Base-by-base conservation (phyloP, 371 early-diverging fungal species). In the Mortierella sp. region DNA sequence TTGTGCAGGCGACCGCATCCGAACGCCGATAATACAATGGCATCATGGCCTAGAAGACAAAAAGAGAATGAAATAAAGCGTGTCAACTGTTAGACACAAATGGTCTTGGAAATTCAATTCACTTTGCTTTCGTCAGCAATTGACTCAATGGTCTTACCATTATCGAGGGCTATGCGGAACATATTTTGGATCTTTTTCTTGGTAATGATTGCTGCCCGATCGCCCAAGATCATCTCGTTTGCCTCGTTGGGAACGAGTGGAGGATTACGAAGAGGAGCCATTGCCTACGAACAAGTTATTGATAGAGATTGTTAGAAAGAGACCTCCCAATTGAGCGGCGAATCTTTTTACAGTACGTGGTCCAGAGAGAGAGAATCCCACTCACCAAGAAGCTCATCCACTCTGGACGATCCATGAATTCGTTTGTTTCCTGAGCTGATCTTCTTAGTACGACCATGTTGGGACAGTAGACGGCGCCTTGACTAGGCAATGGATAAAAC, bases 1-100 rank as follows among this genome's bases (percentile, higher is more conserved):
- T 87, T 87, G 50, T 73, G 71, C 29, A 82, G 65, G 16, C 86
- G 85, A 10, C 87, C 87, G 39, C 87, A 87, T n/a, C 87, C 87
- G 41, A 87, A 87, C 29, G 87, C 87, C 13, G 85, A 85, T 13
- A 87, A 52, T 1, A 87, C 87, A 64, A 87, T 87, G 0, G 85
- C 76, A 50, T 87, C 86, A 34, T 87, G 86, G 5, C 85, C 87
- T 87, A 65, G 44, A 63, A 14, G 48, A 37, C 34, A 64, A 19
- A 26, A 26, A 61, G 9, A 37, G 10, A 48, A 76, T 8, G n/a
- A n/a, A n/a, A n/a, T n/a, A n/a, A n/a, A n/a, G n/a, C n/a, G 43
- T 34, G 37, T 37, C 14, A 68, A 22, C n/a, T n/a, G n/a, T n/a
- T n/a, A n/a, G n/a, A n/a, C n/a, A n/a, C n/a, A n/a, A n/a, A n/a